These are phyloP conservation scores for Bipolaris oryzae DNA, from an alignment of 2,329 filamentous ascomycete genomes.

Conservation along the genomic window DNA sequence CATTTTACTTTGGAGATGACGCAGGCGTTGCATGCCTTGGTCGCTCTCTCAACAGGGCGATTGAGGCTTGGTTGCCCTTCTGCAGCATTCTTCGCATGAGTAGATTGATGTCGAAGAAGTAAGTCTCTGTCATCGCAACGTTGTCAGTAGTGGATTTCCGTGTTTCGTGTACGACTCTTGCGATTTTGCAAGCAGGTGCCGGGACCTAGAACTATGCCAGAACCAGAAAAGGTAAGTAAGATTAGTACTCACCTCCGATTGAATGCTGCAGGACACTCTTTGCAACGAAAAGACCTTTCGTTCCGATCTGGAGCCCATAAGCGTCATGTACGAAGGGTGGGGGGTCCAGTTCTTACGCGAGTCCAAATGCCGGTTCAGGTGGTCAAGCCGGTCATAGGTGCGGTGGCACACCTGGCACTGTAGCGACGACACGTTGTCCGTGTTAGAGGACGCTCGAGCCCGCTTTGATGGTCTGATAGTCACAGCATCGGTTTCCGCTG, in stretches of 20 bases:
- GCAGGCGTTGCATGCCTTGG: constrained; percentile 41
- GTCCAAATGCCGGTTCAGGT: constrained; percentile 40
- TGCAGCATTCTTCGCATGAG: constrained; percentile 33
- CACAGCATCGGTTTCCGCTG: constrained; percentile 3
- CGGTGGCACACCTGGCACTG: constrained; percentile 38
- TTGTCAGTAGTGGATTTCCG: not conserved
- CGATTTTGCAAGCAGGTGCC: not conserved
- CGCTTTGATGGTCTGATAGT: not conserved
- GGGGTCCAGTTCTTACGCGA: constrained; percentile 23
- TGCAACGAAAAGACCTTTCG: constrained; percentile 37
- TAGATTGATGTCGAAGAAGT: constrained; percentile 36
- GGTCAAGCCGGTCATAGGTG: constrained; percentile 38
- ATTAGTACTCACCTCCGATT: constrained; percentile 21
- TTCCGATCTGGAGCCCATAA: constrained; percentile 27
- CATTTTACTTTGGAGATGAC: constrained; percentile 42
- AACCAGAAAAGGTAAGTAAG: not conserved
- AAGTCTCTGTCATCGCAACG: constrained; percentile 26
- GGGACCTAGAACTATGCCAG: too few species aligned
- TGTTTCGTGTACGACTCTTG: too few species aligned
- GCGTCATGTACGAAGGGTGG: not conserved
- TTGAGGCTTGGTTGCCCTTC: constrained; percentile 24
- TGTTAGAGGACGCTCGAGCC: constrained; percentile 2
- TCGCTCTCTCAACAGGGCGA: constrained; percentile 28
- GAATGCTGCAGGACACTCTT: constrained; percentile 38
- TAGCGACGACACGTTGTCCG: constrained; percentile 1